Conservation (phyloP, 371 early-diverging fungal genomes). For the Nematocida homosporus region DNA sequence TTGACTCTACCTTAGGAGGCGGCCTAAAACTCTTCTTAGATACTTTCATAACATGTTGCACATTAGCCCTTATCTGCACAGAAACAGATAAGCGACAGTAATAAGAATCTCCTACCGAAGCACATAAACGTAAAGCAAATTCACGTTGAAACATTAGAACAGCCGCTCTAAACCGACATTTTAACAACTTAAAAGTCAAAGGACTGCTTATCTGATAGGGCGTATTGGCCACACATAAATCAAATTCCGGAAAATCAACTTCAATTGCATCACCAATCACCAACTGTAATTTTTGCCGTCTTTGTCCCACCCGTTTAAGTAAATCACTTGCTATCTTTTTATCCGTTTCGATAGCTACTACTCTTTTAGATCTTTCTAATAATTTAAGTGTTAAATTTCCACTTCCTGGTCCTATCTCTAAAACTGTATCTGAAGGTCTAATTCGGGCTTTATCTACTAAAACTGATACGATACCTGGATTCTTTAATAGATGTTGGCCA, state of each 20-base stretch:
- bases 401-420: conserved; percentile 99
- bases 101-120: conserved; percentile 82
- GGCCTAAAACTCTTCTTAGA: conserved; percentile 96
- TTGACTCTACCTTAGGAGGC: conserved; percentile 93
- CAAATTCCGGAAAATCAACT: conserved; percentile 90
- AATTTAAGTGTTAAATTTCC: conserved; percentile 95
- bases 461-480: conserved; percentile 88
- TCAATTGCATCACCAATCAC: conserved; percentile 94
- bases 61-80: conserved; percentile 88
- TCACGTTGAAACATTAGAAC: conserved; percentile 98
- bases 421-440: conserved; percentile 83
- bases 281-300: conserved; percentile 75
- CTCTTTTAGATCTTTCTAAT: conserved; percentile 83
- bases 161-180: conserved; percentile 77
- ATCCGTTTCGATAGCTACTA: conserved; percentile 78
- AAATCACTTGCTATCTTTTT: conserved; percentile 91
- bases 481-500: conserved; percentile 97
- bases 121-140: conserved; percentile 91
- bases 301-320: conserved; percentile 76
- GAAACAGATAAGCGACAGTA: conserved; percentile 92
- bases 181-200: conserved; percentile 86
- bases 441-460: conserved; percentile 92
- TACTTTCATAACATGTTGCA: conserved; percentile 87
- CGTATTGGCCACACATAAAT: conserved; percentile 96
- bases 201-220: conserved; percentile 93